phyloP scores from a whole-genome alignment of 73 alveolate genomes.

The Vitrella brassicaformis region DNA sequence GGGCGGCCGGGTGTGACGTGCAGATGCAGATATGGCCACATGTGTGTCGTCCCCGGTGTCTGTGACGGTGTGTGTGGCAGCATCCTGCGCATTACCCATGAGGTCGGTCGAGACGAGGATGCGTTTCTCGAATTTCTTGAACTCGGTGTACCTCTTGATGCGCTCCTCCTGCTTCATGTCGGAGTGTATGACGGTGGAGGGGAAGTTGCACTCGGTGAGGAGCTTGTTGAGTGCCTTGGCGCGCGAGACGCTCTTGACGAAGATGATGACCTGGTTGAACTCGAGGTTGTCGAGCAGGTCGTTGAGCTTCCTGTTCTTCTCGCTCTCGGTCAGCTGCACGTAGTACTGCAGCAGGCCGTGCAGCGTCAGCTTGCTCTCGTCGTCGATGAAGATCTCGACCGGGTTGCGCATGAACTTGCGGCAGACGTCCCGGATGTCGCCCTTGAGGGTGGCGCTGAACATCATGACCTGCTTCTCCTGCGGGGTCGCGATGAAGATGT shows the following conservation, averaged over 20 bases:
- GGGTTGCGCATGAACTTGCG: conserved; percentile 27
- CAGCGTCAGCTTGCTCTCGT: conserved; percentile 89
- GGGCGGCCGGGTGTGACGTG: too few species aligned
- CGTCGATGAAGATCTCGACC: conserved; percentile 79
- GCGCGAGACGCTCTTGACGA: conserved; percentile 61
- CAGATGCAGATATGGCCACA: too few species aligned
- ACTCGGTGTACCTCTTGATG: conserved; percentile 56
- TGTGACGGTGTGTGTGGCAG: too few species aligned
- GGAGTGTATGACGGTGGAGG: conserved; percentile 69
- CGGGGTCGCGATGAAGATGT: conserved; percentile 90
- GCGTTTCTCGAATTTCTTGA: conserved; percentile 63
- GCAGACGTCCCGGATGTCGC: conserved; percentile 61
- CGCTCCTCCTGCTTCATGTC: conserved; percentile 74
- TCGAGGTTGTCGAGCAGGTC: conserved; percentile 85
- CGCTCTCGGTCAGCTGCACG: conserved; percentile 89
- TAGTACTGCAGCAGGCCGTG: conserved; percentile 95
- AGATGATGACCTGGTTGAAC: conserved; percentile 90
- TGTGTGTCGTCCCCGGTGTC: too few species aligned
- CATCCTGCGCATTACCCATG: too few species aligned
- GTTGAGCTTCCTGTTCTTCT: conserved; percentile 82
- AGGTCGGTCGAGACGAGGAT: conserved; percentile 80
- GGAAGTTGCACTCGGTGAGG: conserved; percentile 55
- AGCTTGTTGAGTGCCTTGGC: conserved; percentile 63
- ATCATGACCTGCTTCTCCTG: conserved; percentile 97
- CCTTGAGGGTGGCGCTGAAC: conserved; percentile 96